phyloP scores from a whole-genome alignment of 805 yeast genomes.

The Grigorovia transvaalensis region DNA sequence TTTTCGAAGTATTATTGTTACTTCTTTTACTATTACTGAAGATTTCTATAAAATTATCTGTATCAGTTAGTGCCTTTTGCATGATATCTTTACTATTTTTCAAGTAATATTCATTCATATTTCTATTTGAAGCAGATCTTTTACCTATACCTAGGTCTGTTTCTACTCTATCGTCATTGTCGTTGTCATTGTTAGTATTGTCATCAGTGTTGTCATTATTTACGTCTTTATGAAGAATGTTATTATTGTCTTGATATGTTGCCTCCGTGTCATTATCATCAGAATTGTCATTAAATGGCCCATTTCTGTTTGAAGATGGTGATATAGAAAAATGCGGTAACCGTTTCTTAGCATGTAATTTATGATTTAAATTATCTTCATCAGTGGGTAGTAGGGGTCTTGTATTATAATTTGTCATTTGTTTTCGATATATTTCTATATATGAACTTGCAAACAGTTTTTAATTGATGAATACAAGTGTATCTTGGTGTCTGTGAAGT shows the following conservation, averaged over 20 bases:
- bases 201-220: background rate
- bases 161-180: background rate
- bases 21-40: constrained; percentile 4
- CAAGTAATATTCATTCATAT: constrained; percentile 10
- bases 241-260: background rate
- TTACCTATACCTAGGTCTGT: background rate
- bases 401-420: background rate
- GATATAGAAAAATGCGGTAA: background rate
- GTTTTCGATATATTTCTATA: too few relatives aligned
- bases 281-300: too few relatives aligned
- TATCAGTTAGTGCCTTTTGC: constrained; percentile 25
- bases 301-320: too few relatives aligned
- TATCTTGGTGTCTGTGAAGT: too few relatives aligned
- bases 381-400: constrained; percentile 25
- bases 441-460: too few relatives aligned
- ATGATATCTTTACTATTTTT: constrained; percentile 6
- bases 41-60: constrained; percentile 23
- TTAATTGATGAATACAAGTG: too few relatives aligned
- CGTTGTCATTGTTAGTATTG: background rate
- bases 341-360: background rate
- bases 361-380: constrained; percentile 11
- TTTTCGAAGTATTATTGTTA: background rate
- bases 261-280: background rate
- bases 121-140: constrained; percentile 19
- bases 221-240: background rate